Evolutionary conservation across 2,329 filamentous ascomycete species (phyloP).

Genomic region (Mariannaea elegans): DNA sequence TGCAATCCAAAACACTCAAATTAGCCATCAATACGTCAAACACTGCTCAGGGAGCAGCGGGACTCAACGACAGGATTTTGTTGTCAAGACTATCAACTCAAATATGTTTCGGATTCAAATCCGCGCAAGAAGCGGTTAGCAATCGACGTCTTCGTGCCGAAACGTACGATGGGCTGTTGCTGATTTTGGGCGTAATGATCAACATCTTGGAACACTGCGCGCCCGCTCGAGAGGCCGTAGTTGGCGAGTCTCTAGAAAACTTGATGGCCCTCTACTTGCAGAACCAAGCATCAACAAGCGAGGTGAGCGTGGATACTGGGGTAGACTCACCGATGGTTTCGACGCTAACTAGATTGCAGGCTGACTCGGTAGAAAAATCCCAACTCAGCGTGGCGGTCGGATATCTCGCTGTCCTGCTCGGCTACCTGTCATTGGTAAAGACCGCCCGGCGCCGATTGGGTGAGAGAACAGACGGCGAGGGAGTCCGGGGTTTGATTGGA

Average conservation of each 20-base stretch:
- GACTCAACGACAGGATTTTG: slow-evolving; percentile 71
- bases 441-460: slow-evolving; percentile 55
- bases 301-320: slow-evolving; percentile 63
- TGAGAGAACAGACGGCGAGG: slow-evolving; percentile 53
- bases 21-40: slow-evolving; percentile 89
- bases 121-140: slow-evolving; percentile 57
- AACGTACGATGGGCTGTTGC: slow-evolving; percentile 74
- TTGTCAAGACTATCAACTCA: slow-evolving; percentile 58
- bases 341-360: slow-evolving; percentile 51
- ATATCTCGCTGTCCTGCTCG: slow-evolving; percentile 85
- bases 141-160: slow-evolving; percentile 59
- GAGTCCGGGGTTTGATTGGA: slow-evolving; percentile 55
- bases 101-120: slow-evolving; percentile 61
- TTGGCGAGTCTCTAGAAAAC: slow-evolving; percentile 58
- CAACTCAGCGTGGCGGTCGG: slow-evolving; percentile 85
- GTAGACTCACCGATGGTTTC: not conserved
- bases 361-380: slow-evolving; percentile 77
- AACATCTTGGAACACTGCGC: slow-evolving; percentile 85
- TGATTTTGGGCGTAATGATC: slow-evolving; percentile 84
- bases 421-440: slow-evolving; percentile 74
- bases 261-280: slow-evolving; percentile 74
- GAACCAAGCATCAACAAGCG: slow-evolving; percentile 69
- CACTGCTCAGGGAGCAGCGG: slow-evolving; percentile 75
- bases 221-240: slow-evolving; percentile 59
- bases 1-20: slow-evolving; percentile 50